Conservation (phyloP, 2,329 filamentous ascomycete species). For the Alternaria arbusti region DNA sequence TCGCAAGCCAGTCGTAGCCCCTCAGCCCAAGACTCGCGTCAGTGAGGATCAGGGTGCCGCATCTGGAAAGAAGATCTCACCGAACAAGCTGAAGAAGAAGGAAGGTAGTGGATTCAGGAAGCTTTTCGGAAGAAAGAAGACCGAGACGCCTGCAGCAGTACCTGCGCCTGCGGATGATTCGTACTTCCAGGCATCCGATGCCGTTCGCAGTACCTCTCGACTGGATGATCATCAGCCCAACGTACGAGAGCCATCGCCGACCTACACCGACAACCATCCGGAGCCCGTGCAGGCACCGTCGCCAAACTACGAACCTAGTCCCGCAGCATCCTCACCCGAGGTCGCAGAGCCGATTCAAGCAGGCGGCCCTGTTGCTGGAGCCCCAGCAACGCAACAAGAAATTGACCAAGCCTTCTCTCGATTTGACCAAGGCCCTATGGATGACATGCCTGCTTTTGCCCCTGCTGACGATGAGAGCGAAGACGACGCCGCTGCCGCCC, state of each 20-base stretch:
- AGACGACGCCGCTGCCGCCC: slow-evolving; percentile 31
- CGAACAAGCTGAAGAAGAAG: slow-evolving; percentile 48
- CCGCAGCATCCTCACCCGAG: slow-evolving; percentile 28
- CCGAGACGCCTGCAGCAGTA: slow-evolving; percentile 22
- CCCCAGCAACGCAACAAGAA: slow-evolving; percentile 66
- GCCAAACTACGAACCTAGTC: slow-evolving; percentile 35
- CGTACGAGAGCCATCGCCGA: slow-evolving; percentile 35
- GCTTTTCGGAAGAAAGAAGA: slow-evolving; percentile 50
- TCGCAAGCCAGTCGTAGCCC: slow-evolving; percentile 14
- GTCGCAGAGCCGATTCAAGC: slow-evolving; percentile 46
- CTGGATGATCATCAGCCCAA: slow-evolving; percentile 30
- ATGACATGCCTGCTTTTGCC: slow-evolving; percentile 84
- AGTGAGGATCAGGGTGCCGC: slow-evolving; percentile 28
- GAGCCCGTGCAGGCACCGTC: slow-evolving; percentile 29
- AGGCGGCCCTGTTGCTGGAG: slow-evolving; percentile 58
- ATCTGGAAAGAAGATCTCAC: slow-evolving; percentile 36
- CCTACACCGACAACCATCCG: slow-evolving; percentile 26
- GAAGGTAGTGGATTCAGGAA: slow-evolving; percentile 49
- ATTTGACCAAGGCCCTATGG: slow-evolving; percentile 88
- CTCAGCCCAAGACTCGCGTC: slow-evolving; percentile 18
- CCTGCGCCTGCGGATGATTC: slow-evolving; percentile 24
- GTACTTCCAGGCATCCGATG: slow-evolving; percentile 26
- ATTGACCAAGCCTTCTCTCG: slow-evolving; percentile 67
- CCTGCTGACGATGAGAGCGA: slow-evolving; percentile 57
- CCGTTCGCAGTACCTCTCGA: slow-evolving; percentile 33